Percentiles rank a stretch among this genome's conserved stretches.
These are phyloP conservation scores for Globisporangium mamillatum DNA, from an alignment of 352 stramenopile species.

Conservation along the genomic window DNA sequence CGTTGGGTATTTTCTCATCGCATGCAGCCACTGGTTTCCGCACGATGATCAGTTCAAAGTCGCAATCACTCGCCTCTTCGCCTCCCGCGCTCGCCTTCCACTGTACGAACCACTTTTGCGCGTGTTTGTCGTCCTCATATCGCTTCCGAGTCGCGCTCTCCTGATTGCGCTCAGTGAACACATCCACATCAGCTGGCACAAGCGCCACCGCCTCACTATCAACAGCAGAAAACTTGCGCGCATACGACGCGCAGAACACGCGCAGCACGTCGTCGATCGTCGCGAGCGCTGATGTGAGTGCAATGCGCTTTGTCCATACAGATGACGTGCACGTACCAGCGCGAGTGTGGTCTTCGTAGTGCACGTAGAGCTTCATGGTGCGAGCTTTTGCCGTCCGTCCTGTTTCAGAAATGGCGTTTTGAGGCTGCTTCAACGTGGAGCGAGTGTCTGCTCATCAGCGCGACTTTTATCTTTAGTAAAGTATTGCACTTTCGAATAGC, in stretches of 20 bases:
- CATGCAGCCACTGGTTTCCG: slow-evolving; percentile 9
- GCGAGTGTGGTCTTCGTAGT: slow-evolving; percentile 39
- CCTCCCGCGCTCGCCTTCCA: not conserved
- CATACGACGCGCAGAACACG: slow-evolving; percentile 37
- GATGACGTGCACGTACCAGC: slow-evolving; percentile 2
- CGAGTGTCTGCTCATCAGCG: not conserved
- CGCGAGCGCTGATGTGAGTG: slow-evolving; percentile 23
- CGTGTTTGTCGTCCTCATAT: slow-evolving; percentile 6
- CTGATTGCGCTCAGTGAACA: slow-evolving; percentile 44
- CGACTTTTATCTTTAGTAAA: not conserved
- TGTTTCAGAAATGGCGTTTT: not conserved
- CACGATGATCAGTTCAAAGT: slow-evolving; percentile 42
- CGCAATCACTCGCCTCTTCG: slow-evolving; percentile 8
- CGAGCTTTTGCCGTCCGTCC: not conserved
- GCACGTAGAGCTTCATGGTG: slow-evolving; percentile 49
- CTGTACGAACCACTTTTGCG: slow-evolving; percentile 8
- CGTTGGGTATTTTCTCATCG: not conserved
- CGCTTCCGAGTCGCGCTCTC: slow-evolving; percentile 7
- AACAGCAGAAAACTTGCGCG: slow-evolving; percentile 33
- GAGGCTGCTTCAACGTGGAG: not conserved
- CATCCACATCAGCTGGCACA: slow-evolving; percentile 25
- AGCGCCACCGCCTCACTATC: slow-evolving; percentile 12
- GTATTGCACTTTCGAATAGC: not conserved
- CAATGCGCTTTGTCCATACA: slow-evolving; percentile 55
- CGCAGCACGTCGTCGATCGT: slow-evolving; percentile 42